Conservation (phyloP, 345 rosid species). For the Linum lewisii region DNA sequence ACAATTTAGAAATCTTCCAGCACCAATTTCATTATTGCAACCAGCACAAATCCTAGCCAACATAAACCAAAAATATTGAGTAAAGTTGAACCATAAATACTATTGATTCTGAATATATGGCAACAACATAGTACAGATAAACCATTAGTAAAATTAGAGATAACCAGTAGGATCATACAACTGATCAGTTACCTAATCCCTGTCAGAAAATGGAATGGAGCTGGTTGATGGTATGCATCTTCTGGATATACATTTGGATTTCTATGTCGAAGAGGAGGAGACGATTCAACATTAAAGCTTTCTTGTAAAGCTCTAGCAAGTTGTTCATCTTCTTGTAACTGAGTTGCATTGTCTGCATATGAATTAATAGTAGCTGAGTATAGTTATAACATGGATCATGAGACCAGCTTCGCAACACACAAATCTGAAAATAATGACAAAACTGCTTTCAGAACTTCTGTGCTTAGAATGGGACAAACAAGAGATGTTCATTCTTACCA, state of each 20-base stretch:
- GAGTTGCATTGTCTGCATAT: constrained; percentile 38
- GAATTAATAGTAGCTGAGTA: constrained; percentile 17
- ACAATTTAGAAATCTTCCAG: constrained; percentile 26
- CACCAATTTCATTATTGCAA: constrained; percentile 27
- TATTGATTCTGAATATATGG: background rate
- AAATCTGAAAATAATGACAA: no score
- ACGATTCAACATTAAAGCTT: constrained; percentile 57
- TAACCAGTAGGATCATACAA: constrained; percentile 4
- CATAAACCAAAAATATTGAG: background rate
- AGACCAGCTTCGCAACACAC: no score
- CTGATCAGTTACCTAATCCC: constrained; percentile 60
- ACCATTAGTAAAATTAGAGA: background rate
- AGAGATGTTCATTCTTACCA: constrained; percentile 41
- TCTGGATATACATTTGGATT: constrained; percentile 21
- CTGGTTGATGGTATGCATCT: constrained; percentile 29
- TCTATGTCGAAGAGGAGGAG: constrained; percentile 21
- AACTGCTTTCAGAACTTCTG: no score
- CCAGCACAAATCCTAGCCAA: constrained; percentile 24
- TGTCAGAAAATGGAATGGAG: constrained; percentile 42
- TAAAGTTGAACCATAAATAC: background rate
- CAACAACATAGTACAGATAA: no score
- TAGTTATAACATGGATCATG: constrained; percentile 12
- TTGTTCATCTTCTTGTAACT: constrained; percentile 76
- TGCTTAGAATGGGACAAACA: background rate
- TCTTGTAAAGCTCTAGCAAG: constrained; percentile 90